Conservation (phyloP, 2,329 filamentous ascomycete genomes). For the Sarocladium kiliense region DNA sequence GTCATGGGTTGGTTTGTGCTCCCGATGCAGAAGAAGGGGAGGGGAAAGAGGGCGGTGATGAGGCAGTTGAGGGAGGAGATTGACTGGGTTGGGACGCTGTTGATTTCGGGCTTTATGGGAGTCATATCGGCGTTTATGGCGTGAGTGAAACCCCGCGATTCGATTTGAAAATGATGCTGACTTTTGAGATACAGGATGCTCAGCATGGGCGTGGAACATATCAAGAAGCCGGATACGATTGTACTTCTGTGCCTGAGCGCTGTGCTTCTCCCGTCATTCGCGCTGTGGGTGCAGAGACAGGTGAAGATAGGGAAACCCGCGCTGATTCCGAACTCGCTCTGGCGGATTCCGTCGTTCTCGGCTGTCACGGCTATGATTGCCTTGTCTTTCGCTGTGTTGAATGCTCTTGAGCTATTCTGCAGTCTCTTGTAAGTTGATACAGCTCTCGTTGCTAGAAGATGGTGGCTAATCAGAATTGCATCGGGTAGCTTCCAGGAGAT, state of each 20-base stretch:
- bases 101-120: conserved; percentile 41
- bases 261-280: conserved; percentile 41
- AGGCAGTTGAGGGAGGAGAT: conserved; percentile 30
- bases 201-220: conserved; percentile 32
- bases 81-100: conserved; percentile 47
- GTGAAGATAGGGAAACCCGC: conserved; percentile 41
- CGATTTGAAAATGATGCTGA: too few species aligned
- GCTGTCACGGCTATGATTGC: conserved; percentile 46
- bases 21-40: conserved; percentile 11
- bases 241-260: conserved; percentile 38
- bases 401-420: conserved; percentile 40
- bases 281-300: conserved; percentile 47
- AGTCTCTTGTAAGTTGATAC: conserved; percentile 40
- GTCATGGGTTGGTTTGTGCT: conserved; percentile 21
- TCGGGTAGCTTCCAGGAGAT: conserved; percentile 33
- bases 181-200: conserved; percentile 20
- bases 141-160: too few species aligned
- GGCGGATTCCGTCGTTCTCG: conserved; percentile 51
- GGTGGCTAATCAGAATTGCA: background rate
- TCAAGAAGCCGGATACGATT: conserved; percentile 38
- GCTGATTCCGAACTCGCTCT: conserved; percentile 57
- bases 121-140: conserved; percentile 47
- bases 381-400: conserved; percentile 39
- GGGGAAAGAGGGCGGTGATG: conserved; percentile 17
- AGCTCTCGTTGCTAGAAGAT: background rate